Conservation (phyloP, 352 stramenopile species). For the Phytophthora pistaciae region DNA sequence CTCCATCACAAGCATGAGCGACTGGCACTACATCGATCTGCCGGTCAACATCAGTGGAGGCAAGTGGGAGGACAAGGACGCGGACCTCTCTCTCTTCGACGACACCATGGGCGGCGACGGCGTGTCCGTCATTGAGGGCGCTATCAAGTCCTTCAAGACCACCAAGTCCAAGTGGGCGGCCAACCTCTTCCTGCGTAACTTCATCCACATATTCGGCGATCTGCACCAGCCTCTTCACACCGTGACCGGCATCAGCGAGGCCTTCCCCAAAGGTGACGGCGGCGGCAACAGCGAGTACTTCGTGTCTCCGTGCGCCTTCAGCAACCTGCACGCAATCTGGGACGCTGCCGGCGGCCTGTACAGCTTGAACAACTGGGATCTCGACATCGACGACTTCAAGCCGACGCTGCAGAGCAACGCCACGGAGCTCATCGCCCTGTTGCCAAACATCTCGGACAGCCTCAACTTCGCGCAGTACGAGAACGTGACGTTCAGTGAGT, state of each 20-base stretch:
- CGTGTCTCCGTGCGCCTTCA: slow-evolving; percentile 46
- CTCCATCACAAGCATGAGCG: slow-evolving; percentile 58
- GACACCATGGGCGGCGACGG: slow-evolving; percentile 59
- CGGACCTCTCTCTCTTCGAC: slow-evolving; percentile 57
- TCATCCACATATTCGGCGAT: slow-evolving; percentile 79
- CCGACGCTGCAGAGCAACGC: slow-evolving; percentile 44
- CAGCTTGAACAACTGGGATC: slow-evolving; percentile 59
- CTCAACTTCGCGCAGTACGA: slow-evolving; percentile 53
- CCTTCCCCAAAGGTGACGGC: slow-evolving; percentile 53
- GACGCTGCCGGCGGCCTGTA: slow-evolving; percentile 60
- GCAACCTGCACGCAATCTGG: slow-evolving; percentile 72
- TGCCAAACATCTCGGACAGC: slow-evolving; percentile 41
- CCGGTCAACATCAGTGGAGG: slow-evolving; percentile 61
- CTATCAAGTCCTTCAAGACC: slow-evolving; percentile 61
- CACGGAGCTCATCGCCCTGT: slow-evolving; percentile 47
- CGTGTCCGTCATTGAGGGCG: slow-evolving; percentile 51
- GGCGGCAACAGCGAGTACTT: slow-evolving; percentile 76
- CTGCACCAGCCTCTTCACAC: slow-evolving; percentile 72
- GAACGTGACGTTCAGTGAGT: slow-evolving; percentile 37
- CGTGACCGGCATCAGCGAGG: slow-evolving; percentile 44
- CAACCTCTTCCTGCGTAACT: slow-evolving; percentile 69
- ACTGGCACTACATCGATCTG: slow-evolving; percentile 81
- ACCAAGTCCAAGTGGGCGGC: slow-evolving; percentile 71
- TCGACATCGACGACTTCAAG: slow-evolving; percentile 38
- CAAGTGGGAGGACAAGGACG: slow-evolving; percentile 42